Evolutionary conservation across 2,329 filamentous ascomycete genomes (phyloP).

Genomic region (Ceratocystis cacaofunesta): DNA sequence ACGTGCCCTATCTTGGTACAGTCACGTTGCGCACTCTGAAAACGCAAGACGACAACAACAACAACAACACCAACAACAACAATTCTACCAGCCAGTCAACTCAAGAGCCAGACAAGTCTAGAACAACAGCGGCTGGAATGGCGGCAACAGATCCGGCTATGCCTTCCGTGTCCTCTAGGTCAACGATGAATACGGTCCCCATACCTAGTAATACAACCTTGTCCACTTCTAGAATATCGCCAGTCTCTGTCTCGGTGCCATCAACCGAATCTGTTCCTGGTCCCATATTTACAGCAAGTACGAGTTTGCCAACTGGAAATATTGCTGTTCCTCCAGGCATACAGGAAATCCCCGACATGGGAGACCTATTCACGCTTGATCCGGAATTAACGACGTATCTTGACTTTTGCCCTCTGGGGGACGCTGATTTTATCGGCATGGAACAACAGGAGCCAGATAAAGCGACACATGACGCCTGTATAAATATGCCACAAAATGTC

Average conservation of each 20-base stretch:
- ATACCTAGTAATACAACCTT: not conserved
- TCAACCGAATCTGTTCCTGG: not conserved
- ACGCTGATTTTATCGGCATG: not conserved
- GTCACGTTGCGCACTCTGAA: constrained; percentile 28
- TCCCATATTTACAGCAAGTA: not conserved
- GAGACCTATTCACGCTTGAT: not conserved
- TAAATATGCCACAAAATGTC: not conserved
- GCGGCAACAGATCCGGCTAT: not conserved
- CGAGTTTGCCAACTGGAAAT: not conserved
- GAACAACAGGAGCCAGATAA: not conserved
- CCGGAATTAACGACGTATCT: not conserved
- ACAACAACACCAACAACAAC: too few species aligned
- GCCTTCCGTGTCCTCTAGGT: not conserved
- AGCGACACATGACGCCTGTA: not conserved
- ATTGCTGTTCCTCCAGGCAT: not conserved
- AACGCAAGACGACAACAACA: too few species aligned
- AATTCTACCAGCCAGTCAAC: not conserved
- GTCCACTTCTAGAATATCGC: not conserved
- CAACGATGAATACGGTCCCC: not conserved
- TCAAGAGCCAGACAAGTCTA: not conserved
- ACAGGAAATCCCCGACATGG: not conserved
- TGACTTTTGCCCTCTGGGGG: not conserved
- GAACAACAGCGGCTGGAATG: not conserved
- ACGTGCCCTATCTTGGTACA: constrained; percentile 33
- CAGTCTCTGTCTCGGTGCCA: not conserved